Percentiles rank a stretch among this genome's conserved stretches.
phyloP scores from a whole-genome alignment of 2,329 filamentous ascomycete genomes.

The Capronia epimyces region DNA sequence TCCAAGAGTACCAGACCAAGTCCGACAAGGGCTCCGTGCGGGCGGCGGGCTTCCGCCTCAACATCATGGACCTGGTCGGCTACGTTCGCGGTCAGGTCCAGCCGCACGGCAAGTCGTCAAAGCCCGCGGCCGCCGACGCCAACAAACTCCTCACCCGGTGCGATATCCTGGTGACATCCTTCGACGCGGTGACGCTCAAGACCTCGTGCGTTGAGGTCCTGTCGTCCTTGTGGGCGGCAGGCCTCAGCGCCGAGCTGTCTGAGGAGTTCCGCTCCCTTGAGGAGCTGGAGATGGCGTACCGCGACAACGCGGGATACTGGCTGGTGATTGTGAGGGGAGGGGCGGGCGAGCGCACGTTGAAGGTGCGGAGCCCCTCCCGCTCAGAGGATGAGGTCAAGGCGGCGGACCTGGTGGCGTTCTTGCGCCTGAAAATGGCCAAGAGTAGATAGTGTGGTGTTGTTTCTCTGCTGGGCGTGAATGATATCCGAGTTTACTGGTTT shows the following conservation, averaged over 20 bases:
- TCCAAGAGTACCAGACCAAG: constrained; percentile 73
- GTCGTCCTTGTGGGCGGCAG: constrained; percentile 71
- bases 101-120: constrained; percentile 7
- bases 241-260: constrained; percentile 83
- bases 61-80: constrained; percentile 23
- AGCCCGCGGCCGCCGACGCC: constrained; percentile 1
- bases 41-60: constrained; percentile 72
- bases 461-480: neutral
- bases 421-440: constrained; percentile 38
- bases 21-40: constrained; percentile 62
- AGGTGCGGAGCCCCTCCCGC: constrained; percentile 70
- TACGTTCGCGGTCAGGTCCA: constrained; percentile 20
- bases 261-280: constrained; percentile 72
- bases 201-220: constrained; percentile 72
- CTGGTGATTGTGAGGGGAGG: constrained; percentile 71
- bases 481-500: neutral
- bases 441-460: constrained; percentile 11
- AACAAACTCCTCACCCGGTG: constrained; percentile 44
- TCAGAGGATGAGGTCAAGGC: constrained; percentile 79
- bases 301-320: constrained; percentile 71
- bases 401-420: constrained; percentile 69
- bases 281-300: constrained; percentile 60
- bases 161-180: constrained; percentile 84
- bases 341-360: constrained; percentile 56
- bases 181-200: constrained; percentile 70